These are phyloP conservation scores for Zasmidium citrigriseum DNA, from an alignment of 2,329 filamentous ascomycete species.

Conservation along the genomic window DNA sequence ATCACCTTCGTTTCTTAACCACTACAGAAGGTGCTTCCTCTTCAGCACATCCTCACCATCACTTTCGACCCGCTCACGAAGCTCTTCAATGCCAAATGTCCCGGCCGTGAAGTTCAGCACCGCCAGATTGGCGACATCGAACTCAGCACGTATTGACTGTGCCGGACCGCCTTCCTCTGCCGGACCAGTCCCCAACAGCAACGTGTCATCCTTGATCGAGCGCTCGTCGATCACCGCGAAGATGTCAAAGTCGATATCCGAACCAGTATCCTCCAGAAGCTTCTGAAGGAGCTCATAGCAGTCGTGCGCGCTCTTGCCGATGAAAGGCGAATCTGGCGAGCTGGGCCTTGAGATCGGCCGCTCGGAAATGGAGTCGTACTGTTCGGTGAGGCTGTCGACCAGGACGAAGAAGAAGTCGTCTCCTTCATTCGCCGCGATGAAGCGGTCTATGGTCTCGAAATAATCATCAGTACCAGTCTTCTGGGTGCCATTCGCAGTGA, in stretches of 20 bases:
- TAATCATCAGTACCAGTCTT: background rate
- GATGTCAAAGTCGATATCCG: background rate
- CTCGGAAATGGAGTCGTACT: constrained; percentile 1
- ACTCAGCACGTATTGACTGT: background rate
- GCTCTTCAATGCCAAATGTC: background rate
- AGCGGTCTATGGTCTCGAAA: constrained; percentile 6
- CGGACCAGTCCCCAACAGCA: background rate
- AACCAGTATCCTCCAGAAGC: constrained; percentile 8
- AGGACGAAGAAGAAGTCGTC: constrained; percentile 4
- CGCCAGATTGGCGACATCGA: background rate
- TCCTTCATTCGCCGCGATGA: background rate
- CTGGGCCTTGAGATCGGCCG: background rate
- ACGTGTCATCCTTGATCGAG: constrained; percentile 4
- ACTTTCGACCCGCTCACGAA: background rate
- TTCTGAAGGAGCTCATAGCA: constrained; percentile 6
- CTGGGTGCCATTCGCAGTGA: no score
- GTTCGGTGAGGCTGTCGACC: constrained; percentile 6
- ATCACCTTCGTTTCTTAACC: no score
- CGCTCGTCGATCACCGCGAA: constrained; percentile 8
- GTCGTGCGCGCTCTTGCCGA: constrained; percentile 1
- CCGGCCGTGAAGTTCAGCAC: background rate
- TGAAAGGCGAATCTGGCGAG: constrained; percentile 6
- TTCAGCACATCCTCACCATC: background rate
- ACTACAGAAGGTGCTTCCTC: background rate
- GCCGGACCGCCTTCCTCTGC: background rate